Evolutionary conservation across 345 rosid species (phyloP).

Genomic region (Eucalyptus pauciflora): DNA sequence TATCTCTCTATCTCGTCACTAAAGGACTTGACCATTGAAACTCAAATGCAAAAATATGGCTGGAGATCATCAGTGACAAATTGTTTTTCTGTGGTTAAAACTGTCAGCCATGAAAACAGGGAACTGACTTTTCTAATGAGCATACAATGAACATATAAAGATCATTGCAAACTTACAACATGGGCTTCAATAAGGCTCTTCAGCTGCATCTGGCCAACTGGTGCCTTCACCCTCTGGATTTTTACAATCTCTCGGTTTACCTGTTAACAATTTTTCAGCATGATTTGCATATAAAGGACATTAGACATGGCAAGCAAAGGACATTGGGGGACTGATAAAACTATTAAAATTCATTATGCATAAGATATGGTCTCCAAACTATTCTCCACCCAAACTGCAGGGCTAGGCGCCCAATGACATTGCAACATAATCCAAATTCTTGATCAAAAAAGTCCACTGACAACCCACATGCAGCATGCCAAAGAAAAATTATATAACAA

Average conservation of each 20-base stretch:
- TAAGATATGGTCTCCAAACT: not conserved
- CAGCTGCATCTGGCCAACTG: conserved; percentile 93
- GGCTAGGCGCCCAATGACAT: not conserved
- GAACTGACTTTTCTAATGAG: not conserved
- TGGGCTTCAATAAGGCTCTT: conserved; percentile 87
- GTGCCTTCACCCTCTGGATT: conserved; percentile 88
- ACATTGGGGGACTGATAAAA: not conserved
- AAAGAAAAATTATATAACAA: not conserved
- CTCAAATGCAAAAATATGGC: not conserved
- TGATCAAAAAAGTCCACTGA: not conserved
- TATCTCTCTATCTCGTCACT: not conserved
- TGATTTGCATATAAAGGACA: not conserved
- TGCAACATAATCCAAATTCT: not conserved
- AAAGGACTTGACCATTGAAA: not conserved
- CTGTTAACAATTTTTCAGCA: conserved; percentile 14
- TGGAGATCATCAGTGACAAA: not conserved
- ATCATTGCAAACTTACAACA: conserved; percentile 51
- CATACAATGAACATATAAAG: not conserved
- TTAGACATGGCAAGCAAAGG: not conserved
- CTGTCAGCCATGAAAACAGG: not conserved
- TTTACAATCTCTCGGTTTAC: conserved; percentile 88
- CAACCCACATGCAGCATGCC: not conserved
- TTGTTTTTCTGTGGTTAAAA: not conserved
- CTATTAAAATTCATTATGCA: not conserved
- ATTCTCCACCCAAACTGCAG: not conserved